These are phyloP conservation scores for Heliocybe sulcata DNA, from an alignment of 1,284 basidiomycete species.

Conservation along the genomic window DNA sequence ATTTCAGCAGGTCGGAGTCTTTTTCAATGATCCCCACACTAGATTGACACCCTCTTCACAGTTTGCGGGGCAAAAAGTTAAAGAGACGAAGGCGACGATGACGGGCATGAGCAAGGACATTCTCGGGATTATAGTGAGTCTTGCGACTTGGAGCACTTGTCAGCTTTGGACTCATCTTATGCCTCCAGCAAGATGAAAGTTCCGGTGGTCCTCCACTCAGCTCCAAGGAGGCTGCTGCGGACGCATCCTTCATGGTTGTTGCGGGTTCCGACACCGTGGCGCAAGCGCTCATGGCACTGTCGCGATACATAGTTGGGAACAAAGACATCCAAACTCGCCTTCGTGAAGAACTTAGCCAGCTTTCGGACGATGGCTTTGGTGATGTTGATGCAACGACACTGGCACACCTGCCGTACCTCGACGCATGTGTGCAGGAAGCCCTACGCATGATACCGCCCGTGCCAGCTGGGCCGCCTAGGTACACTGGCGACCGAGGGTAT, in stretches of 20 bases:
- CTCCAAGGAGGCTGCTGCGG: constrained; percentile 10
- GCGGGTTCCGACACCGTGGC: constrained; percentile 11
- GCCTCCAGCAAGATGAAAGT: not conserved
- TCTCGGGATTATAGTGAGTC: not conserved
- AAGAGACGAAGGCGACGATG: not conserved
- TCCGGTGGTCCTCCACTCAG: constrained; percentile 2
- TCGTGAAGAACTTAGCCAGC: constrained; percentile 7
- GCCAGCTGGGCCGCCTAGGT: constrained; percentile 10
- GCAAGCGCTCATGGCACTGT: constrained; percentile 5
- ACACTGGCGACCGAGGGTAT: constrained; percentile 7
- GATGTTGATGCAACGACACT: constrained; percentile 7
- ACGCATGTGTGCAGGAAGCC: constrained; percentile 6
- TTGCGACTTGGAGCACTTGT: too few species aligned
- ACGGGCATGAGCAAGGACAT: not conserved
- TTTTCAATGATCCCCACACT: not conserved
- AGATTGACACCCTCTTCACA: not conserved
- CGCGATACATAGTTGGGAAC: constrained; percentile 10
- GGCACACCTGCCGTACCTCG: constrained; percentile 8
- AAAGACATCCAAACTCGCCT: constrained; percentile 5
- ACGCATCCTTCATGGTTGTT: constrained; percentile 13
- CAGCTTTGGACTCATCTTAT: not conserved
- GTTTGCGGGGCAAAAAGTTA: not conserved
- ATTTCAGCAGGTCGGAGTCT: constrained; percentile 9
- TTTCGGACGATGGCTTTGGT: constrained; percentile 1
- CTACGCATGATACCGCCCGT: constrained; percentile 5